Conservation (phyloP, 495 filamentous ascomycete species). For the Annulohypoxylon moriforme region DNA sequence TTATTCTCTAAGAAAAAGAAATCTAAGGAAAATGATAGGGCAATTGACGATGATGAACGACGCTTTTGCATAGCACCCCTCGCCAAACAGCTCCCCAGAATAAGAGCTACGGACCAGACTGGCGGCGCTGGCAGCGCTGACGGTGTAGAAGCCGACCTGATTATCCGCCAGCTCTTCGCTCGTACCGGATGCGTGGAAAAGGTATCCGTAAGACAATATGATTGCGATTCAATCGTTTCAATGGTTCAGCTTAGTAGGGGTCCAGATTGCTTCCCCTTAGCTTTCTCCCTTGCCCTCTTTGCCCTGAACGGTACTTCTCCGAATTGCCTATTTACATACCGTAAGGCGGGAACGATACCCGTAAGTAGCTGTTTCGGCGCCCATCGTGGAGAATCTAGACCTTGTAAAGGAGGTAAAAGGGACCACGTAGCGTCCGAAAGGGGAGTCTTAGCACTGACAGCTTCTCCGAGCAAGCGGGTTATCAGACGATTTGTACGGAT, state of each 20-base stretch:
- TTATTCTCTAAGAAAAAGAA: conserved; percentile 4
- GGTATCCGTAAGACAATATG: conserved; percentile 33
- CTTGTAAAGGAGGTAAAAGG: conserved; percentile 18
- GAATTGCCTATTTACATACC: conserved; percentile 31
- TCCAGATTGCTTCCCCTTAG: conserved; percentile 7
- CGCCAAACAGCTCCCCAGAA: conserved; percentile 27
- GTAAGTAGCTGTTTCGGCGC: conserved; percentile 6
- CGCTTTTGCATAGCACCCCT: neutral
- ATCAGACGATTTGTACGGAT: conserved; percentile 3
- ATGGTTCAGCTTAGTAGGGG: conserved; percentile 22
- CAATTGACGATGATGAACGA: conserved; percentile 24
- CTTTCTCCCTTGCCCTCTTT: conserved; percentile 1
- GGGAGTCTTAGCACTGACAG: neutral
- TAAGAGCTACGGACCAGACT: conserved; percentile 11
- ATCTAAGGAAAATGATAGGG: conserved; percentile 12
- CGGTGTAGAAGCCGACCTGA: conserved; percentile 34
- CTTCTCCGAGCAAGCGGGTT: conserved; percentile 3
- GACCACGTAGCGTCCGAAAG: conserved; percentile 28
- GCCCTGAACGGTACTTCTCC: conserved; percentile 25
- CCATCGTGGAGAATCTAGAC: conserved; percentile 20
- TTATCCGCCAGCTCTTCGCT: conserved; percentile 10
- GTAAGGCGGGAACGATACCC: conserved; percentile 5
- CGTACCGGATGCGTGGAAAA: conserved; percentile 39
- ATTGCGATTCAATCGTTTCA: conserved; percentile 16
- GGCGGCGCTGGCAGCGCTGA: conserved; percentile 22